These are phyloP conservation scores for Tarenaya hassleriana DNA, from an alignment of 345 rosid species.

Conservation along the genomic window DNA sequence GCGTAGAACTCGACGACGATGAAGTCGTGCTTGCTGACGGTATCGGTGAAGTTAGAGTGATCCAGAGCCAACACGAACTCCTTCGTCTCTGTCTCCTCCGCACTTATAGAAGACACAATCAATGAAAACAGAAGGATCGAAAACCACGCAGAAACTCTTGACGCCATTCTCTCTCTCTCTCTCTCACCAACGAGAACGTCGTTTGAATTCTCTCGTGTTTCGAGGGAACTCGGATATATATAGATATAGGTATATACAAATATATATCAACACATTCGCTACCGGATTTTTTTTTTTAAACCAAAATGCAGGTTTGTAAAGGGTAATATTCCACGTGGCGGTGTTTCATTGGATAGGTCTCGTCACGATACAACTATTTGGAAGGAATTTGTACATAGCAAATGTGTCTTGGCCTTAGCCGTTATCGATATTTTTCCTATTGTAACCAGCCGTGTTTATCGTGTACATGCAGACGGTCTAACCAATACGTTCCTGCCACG, in stretches of 20 bases:
- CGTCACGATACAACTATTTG: constrained; percentile 24
- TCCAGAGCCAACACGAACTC: constrained; percentile 76
- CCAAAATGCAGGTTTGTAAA: constrained; percentile 9
- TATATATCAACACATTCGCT: neutral
- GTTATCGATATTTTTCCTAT: neutral
- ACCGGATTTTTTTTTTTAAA: neutral
- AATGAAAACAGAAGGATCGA: constrained; percentile 27
- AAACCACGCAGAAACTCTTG: constrained; percentile 33
- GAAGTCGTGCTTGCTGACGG: constrained; percentile 63
- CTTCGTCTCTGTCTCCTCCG: constrained; percentile 44
- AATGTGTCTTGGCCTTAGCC: constrained; percentile 1
- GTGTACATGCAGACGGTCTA: neutral
- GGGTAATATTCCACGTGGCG: constrained; percentile 33
- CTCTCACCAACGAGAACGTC: neutral
- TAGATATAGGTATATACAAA: no score
- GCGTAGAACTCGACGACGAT: constrained; percentile 93
- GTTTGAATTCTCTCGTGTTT: constrained; percentile 10
- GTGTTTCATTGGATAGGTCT: constrained; percentile 10
- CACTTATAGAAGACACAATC: constrained; percentile 28
- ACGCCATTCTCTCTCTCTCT: constrained; percentile 35
- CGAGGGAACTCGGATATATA: constrained; percentile 5
- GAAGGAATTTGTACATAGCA: neutral
- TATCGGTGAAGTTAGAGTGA: constrained; percentile 70
- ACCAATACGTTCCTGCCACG: constrained; percentile 5
- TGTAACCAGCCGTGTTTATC: constrained; percentile 5